Evolutionary conservation across 768 basidiomycete genomes (phyloP).

Genomic region (Rubroboletus satanas): DNA sequence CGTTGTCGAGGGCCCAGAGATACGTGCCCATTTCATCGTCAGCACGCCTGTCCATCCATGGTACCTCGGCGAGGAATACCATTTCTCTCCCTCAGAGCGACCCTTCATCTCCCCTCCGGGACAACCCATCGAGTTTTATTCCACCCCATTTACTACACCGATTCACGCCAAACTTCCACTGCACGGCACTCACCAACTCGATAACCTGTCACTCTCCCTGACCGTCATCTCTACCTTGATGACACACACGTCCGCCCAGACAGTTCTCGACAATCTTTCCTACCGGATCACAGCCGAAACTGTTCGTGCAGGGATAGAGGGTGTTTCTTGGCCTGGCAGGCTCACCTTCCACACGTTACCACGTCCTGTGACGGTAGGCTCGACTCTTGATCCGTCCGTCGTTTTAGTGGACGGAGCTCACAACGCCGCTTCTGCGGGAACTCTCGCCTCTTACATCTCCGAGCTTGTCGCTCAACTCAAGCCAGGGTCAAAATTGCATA

Average conservation of each 20-base stretch:
- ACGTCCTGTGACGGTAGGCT: conserved; percentile 18
- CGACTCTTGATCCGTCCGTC: conserved; percentile 24
- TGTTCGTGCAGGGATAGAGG: conserved; percentile 55
- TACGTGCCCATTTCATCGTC: conserved; percentile 41
- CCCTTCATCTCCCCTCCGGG: conserved; percentile 35
- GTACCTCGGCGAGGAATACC: conserved; percentile 32
- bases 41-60: conserved; percentile 33
- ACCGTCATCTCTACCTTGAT: conserved; percentile 58
- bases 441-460: conserved; percentile 58
- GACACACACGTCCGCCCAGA: conserved; percentile 34
- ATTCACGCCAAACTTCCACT: conserved; percentile 58
- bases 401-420: conserved; percentile 93
- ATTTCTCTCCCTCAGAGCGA: conserved; percentile 31
- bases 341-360: conserved; percentile 59
- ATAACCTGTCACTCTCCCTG: conserved; percentile 74
- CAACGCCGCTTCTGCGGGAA: conserved; percentile 72
- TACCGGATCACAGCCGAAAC: conserved; percentile 44
- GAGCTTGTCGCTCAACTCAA: conserved; percentile 31
- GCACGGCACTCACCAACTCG: conserved; percentile 78
- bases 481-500: conserved; percentile 28
- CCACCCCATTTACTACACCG: conserved; percentile 42
- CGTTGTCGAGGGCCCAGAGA: conserved; percentile 35
- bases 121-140: conserved; percentile 40
- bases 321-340: conserved; percentile 76
- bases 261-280: conserved; percentile 5